phyloP scores from a whole-genome alignment of 805 yeast species.

The Metschnikowia kunwiensis region DNA sequence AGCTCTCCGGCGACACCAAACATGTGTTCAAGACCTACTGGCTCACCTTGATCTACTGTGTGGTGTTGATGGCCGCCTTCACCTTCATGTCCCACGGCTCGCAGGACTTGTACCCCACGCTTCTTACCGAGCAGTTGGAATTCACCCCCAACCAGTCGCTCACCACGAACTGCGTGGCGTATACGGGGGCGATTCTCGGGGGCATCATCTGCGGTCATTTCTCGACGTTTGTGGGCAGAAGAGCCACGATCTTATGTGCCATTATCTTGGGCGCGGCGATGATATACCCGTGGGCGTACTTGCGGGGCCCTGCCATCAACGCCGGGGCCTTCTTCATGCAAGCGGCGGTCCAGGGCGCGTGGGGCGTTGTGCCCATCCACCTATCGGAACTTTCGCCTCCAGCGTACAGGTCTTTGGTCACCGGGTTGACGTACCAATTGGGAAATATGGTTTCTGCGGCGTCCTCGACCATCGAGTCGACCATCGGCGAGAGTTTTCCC shows the following conservation, averaged over 20 bases:
- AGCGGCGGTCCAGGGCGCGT: conserved; percentile 65
- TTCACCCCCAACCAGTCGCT: conserved; percentile 33
- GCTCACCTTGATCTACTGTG: conserved; percentile 56
- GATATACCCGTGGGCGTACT: conserved; percentile 33
- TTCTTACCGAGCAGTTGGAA: conserved; percentile 33
- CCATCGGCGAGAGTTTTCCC: conserved; percentile 59
- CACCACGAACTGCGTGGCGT: conserved; percentile 39
- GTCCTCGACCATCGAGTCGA: conserved; percentile 67
- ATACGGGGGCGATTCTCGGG: conserved; percentile 41
- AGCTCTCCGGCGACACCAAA: conserved; percentile 11
- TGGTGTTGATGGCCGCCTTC: conserved; percentile 45
- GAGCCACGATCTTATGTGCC: conserved; percentile 32
- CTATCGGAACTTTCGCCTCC: conserved; percentile 55
- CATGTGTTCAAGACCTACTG: conserved; percentile 48
- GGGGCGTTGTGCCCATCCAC: conserved; percentile 71
- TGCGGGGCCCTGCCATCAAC: conserved; percentile 37
- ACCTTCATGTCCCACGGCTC: conserved; percentile 44
- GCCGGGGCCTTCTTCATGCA: conserved; percentile 65
- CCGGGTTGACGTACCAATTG: conserved; percentile 54
- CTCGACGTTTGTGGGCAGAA: conserved; percentile 38
- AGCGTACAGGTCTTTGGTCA: conserved; percentile 12
- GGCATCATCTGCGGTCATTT: conserved; percentile 45
- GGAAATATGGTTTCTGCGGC: conserved; percentile 74
- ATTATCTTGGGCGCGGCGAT: conserved; percentile 37
- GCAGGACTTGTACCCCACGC: conserved; percentile 42